Base-by-base conservation (phyloP, 257 asterid species). In the Eustoma russellianum region DNA sequence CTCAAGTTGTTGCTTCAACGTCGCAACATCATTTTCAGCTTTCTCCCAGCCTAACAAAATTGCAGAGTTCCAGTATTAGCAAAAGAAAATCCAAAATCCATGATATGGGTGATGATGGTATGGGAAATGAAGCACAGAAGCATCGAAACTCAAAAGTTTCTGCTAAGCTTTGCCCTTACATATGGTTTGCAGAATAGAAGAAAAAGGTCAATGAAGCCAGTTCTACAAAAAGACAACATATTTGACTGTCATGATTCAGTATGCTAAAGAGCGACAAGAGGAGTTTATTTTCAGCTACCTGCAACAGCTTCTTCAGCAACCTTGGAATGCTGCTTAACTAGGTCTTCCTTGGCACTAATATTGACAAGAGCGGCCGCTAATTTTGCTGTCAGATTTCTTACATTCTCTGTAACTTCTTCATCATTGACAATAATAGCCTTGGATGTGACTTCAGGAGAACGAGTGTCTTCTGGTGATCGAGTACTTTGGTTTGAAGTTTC, bases 291-390 rank as follows among this genome's bases (percentile, higher is more conserved):
- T 41, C 9, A 13, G 17, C 7, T 77, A 86, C 95, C 93, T 65
- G 85, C 93, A 9, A 86, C 89, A 70, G 95, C 95, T 78, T 86
- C 95, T 78, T 83, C 93, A 17, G 93, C 93, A 43, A 86, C 93
- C 71, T 80, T 86, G 9, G 85, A 79, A 56, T 86, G 95, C 74
- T 86, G 95, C 73, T 86, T 86, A 59, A 83, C 95, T 15, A 86
- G 65, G 41, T 86, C 93, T 62, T 86, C 93, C 68, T 83, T 86
- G 33, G 88, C 85, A 19, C 90, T 71, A 17, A 82, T 79, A 69
- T 86, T 86, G 24, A 80, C 81, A 48, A 86, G 85, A 38, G 93
- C 93, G 62, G 95, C 85, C 30, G 95, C 78, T 76, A 86, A 70
- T 70, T 74, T 83, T 24, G 74, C 80, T 16, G 78, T 76, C 40